phyloP scores from a whole-genome alignment of 176 grass and related monocot genomes.

The Avena insularis region DNA sequence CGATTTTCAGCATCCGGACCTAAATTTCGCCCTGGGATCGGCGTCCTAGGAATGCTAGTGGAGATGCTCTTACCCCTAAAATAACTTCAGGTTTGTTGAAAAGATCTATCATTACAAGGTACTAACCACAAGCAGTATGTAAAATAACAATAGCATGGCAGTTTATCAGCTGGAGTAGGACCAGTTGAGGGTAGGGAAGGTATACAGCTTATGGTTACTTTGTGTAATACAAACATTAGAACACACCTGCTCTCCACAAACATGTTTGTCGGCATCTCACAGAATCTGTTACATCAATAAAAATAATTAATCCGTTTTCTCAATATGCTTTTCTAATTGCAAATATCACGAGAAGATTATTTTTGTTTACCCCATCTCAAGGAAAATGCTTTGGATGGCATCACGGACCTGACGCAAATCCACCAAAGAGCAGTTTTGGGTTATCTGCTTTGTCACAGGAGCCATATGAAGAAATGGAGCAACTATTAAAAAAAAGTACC shows the following conservation, averaged over 20 bases:
- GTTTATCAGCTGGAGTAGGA: constrained; percentile 16
- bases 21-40: too few species aligned
- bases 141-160: neutral
- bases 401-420: constrained; percentile 70
- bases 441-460: constrained; percentile 33
- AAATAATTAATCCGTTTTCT: constrained; percentile 21
- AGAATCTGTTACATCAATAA: constrained; percentile 62
- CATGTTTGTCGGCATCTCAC: constrained; percentile 97
- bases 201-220: neutral
- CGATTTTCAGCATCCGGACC: too few species aligned
- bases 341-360: constrained; percentile 26
- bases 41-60: too few species aligned
- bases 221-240: neutral
- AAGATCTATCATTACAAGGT: neutral
- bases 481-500: constrained; percentile 51
- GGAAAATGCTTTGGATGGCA: constrained; percentile 84
- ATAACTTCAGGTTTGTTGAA: constrained; percentile 15
- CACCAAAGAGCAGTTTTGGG: neutral
- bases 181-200: neutral
- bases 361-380: constrained; percentile 83
- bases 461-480: neutral
- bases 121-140: neutral
- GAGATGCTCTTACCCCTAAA: neutral
- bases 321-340: constrained; percentile 7
- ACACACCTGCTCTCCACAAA: constrained; percentile 88